These are phyloP conservation scores for Gillenia trifoliata DNA, from an alignment of 306 rosid species.

Conservation along the genomic window DNA sequence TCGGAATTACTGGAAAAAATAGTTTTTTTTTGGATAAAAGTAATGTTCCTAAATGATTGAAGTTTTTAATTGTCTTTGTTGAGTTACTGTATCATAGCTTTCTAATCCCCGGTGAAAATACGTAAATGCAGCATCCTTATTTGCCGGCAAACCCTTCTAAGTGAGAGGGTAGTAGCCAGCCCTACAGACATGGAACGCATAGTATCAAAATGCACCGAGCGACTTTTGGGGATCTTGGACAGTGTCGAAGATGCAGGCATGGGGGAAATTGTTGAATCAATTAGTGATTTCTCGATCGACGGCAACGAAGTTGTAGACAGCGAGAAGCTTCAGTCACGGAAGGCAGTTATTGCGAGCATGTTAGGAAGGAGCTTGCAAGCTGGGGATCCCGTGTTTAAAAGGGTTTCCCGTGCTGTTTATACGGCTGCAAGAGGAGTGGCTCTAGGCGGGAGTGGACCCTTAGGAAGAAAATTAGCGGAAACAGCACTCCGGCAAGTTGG, in stretches of 20 bases:
- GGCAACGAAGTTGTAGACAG: slow-evolving; percentile 30
- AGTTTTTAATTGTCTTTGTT: neutral
- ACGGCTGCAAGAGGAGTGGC: slow-evolving; percentile 61
- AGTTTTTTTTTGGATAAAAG: neutral
- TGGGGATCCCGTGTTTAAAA: slow-evolving; percentile 83
- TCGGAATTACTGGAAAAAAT: neutral
- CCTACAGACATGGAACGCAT: slow-evolving; percentile 48
- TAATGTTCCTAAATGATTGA: neutral
- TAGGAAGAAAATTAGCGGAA: slow-evolving; percentile 66
- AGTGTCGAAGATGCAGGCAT: slow-evolving; percentile 54
- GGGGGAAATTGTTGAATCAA: slow-evolving; percentile 63
- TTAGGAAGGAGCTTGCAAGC: slow-evolving; percentile 78
- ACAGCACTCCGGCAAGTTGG: slow-evolving; percentile 74
- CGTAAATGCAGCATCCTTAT: slow-evolving; percentile 69
- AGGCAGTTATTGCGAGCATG: slow-evolving; percentile 59
- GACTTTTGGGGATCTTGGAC: slow-evolving; percentile 48
- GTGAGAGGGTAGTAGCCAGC: slow-evolving; percentile 44
- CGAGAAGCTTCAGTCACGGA: slow-evolving; percentile 43
- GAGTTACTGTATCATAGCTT: neutral
- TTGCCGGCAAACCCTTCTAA: slow-evolving; percentile 72
- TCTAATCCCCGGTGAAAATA: neutral
- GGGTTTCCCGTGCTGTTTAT: slow-evolving; percentile 59
- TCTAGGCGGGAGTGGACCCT: slow-evolving; percentile 67
- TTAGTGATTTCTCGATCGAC: slow-evolving; percentile 34
- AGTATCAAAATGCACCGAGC: slow-evolving; percentile 39